Percentiles rank a stretch among this genome's conserved stretches.
These are phyloP conservation scores for Chaetomiaceae sp. DNA, from an alignment of 2,329 filamentous ascomycete genomes.

Conservation along the genomic window DNA sequence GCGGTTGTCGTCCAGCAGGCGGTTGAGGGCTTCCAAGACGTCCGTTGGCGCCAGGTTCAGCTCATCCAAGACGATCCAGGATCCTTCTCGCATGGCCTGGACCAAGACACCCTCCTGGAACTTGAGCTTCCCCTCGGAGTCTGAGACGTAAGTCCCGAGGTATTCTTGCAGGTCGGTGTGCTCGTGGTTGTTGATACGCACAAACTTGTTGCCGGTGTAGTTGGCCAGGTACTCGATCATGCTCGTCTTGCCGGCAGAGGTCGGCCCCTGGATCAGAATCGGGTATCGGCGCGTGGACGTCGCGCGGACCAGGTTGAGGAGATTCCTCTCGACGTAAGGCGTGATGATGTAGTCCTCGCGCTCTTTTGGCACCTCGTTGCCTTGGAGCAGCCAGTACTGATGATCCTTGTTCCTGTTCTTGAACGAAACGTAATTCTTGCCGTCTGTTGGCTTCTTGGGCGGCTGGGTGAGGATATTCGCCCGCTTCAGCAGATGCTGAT, in stretches of 20 bases:
- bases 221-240: conserved; percentile 99
- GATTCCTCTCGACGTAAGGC: conserved; percentile 87
- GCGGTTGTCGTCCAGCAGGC: conserved; percentile 90
- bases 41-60: conserved; percentile 95
- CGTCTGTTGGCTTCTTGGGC: conserved; percentile 72
- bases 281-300: conserved; percentile 90
- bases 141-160: conserved; percentile 87
- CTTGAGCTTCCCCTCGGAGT: conserved; percentile 72
- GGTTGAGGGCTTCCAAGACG: conserved; percentile 92
- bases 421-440: conserved; percentile 74
- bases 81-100: conserved; percentile 83
- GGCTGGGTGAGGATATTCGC: conserved; percentile 70
- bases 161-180: conserved; percentile 98
- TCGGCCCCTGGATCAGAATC: conserved; percentile 92
- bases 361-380: conserved; percentile 60
- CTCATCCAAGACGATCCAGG: conserved; percentile 98
- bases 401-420: conserved; percentile 58
- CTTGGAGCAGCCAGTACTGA: conserved; percentile 87
- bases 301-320: conserved; percentile 89
- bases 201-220: conserved; percentile 92
- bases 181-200: conserved; percentile 99
- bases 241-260: conserved; percentile 95
- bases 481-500: conserved; percentile 67
- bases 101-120: conserved; percentile 95
- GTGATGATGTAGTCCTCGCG: conserved; percentile 94